These are phyloP conservation scores for Cordyceps militaris DNA, from an alignment of 2,329 filamentous ascomycete species.

Conservation along the genomic window DNA sequence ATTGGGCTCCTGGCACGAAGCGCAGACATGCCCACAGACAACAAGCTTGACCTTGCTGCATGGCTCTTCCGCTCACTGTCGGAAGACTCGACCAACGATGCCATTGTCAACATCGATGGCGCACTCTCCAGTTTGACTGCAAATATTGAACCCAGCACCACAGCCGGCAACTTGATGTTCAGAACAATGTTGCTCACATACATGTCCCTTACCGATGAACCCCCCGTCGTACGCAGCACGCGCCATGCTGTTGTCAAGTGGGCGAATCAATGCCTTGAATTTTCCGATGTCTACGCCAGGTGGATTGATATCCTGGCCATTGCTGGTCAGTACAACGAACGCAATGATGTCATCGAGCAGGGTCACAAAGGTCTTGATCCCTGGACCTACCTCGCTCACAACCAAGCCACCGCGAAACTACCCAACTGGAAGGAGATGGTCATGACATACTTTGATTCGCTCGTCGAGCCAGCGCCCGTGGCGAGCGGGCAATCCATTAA, in stretches of 20 bases:
- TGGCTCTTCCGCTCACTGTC: conserved; percentile 83
- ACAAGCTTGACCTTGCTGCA: conserved; percentile 48
- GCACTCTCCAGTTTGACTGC: conserved; percentile 67
- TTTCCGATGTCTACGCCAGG: conserved; percentile 67
- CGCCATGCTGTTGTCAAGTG: conserved; percentile 81
- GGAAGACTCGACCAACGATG: conserved; percentile 67
- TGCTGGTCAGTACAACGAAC: conserved; percentile 56
- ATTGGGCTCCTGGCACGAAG: conserved; percentile 73
- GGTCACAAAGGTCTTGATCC: conserved; percentile 79
- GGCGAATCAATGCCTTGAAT: conserved; percentile 81
- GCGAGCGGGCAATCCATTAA: conserved; percentile 28
- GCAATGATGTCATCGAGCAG: conserved; percentile 82
- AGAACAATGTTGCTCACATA: conserved; percentile 58
- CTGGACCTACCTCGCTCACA: conserved; percentile 43
- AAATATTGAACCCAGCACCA: conserved; percentile 32
- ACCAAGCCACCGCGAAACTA: conserved; percentile 32
- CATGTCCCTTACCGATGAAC: conserved; percentile 48
- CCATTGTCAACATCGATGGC: conserved; percentile 83
- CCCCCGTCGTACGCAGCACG: conserved; percentile 59
- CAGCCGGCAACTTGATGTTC: conserved; percentile 28
- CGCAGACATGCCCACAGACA: conserved; percentile 47
- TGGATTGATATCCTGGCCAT: conserved; percentile 87
- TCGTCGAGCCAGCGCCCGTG: conserved; percentile 23
- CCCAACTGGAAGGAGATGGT: conserved; percentile 48
- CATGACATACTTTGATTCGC: conserved; percentile 39